Conservation (phyloP, 306 rosid species). For the Boehmeria nivea region DNA sequence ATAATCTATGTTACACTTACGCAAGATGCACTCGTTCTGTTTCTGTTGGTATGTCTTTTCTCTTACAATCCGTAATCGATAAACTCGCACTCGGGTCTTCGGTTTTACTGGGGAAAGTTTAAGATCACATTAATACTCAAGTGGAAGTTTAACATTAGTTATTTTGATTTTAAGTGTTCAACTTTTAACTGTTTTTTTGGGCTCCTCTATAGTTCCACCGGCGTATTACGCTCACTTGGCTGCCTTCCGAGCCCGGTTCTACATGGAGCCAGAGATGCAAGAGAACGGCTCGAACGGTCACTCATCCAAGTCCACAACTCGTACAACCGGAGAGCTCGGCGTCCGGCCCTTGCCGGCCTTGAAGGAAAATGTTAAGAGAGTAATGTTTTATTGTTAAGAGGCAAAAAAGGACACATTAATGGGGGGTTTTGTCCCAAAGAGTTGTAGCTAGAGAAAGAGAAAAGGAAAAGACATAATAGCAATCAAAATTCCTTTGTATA, state of each 20-base stretch:
- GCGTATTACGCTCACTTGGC: conserved; percentile 95
- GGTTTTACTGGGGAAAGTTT: too few relatives aligned
- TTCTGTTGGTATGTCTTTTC: conserved; percentile 59
- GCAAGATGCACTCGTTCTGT: conserved; percentile 93
- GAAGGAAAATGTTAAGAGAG: conserved; percentile 95
- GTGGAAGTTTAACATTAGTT: too few relatives aligned
- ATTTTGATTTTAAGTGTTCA: background rate
- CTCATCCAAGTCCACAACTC: conserved; percentile 38
- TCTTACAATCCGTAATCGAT: background rate
- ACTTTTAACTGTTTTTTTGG: background rate
- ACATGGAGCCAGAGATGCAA: conserved; percentile 81
- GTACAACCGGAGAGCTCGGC: conserved; percentile 50
- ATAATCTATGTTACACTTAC: conserved; percentile 85
- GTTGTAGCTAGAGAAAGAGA: conserved; percentile 16
- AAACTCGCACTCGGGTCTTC: too few relatives aligned
- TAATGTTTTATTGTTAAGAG: conserved; percentile 82
- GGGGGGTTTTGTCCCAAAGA: conserved; percentile 8
- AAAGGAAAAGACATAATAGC: background rate
- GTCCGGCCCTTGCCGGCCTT: conserved; percentile 90
- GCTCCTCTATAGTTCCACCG: conserved; percentile 67
- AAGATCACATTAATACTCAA: too few relatives aligned
- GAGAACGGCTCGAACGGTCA: conserved; percentile 59
- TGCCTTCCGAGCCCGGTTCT: conserved; percentile 91
- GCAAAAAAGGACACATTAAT: conserved; percentile 10
- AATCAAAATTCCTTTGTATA: conserved; percentile 27